Conservation (phyloP, 805 yeast species). For the Candida ficus region DNA sequence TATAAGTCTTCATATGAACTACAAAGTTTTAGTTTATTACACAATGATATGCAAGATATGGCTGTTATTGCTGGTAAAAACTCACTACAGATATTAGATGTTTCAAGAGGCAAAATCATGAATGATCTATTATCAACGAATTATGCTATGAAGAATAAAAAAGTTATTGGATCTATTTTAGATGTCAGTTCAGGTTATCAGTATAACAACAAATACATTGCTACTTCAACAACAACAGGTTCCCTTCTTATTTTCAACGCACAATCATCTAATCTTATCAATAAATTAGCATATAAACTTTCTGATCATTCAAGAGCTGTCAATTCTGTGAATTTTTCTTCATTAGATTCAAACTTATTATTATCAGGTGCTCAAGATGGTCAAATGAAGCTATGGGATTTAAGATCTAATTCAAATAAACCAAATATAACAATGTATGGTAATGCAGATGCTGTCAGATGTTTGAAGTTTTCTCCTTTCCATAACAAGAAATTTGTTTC, state of each 20-base stretch:
- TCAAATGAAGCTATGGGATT: slow-evolving; percentile 70
- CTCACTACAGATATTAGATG: slow-evolving; percentile 32
- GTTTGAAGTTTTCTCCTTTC: slow-evolving; percentile 49
- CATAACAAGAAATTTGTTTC: slow-evolving; percentile 59
- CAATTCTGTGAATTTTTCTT: slow-evolving; percentile 38
- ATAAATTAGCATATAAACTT: slow-evolving; percentile 26
- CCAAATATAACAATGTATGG: slow-evolving; percentile 50
- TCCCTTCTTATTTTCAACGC: slow-evolving; percentile 34
- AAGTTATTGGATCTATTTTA: slow-evolving; percentile 35
- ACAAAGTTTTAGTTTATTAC: slow-evolving; percentile 17
- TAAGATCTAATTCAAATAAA: slow-evolving; percentile 41
- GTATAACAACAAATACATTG: slow-evolving; percentile 33
- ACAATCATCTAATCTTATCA: slow-evolving; percentile 24
- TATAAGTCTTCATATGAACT: slow-evolving; percentile 31
- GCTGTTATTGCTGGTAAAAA: slow-evolving; percentile 40
- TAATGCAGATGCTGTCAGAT: slow-evolving; percentile 67
- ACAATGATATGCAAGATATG: slow-evolving; percentile 16
- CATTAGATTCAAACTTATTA: slow-evolving; percentile 32
- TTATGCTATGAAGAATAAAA: slow-evolving; percentile 26
- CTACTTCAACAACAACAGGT: slow-evolving; percentile 43
- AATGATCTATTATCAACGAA: slow-evolving; percentile 30
- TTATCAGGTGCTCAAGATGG: slow-evolving; percentile 80
- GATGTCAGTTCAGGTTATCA: slow-evolving; percentile 41
- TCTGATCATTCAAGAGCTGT: slow-evolving; percentile 43
- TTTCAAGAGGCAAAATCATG: slow-evolving; percentile 29